Percentiles rank a stretch among this genome's conserved stretches.
phyloP scores from a whole-genome alignment of 768 basidiomycete genomes.

The Hemileccinum rubropunctum region DNA sequence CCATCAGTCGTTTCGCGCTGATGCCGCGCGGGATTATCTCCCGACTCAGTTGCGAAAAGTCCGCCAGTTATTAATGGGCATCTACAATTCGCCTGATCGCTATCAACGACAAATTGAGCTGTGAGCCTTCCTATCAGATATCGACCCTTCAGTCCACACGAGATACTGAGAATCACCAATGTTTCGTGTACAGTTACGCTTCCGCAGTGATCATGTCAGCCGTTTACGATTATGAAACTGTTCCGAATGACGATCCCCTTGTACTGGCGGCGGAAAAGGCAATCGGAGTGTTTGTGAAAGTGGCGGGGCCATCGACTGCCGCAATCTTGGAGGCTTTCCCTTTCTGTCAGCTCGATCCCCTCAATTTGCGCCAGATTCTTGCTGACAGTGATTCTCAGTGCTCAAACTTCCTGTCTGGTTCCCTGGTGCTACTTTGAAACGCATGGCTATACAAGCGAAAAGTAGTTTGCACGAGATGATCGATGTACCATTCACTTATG shows the following conservation, averaged over 20 bases:
- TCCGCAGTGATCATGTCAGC: constrained; percentile 32
- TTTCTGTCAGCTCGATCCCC: constrained; percentile 26
- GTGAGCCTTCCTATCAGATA: constrained; percentile 21
- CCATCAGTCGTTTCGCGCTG: constrained; percentile 31
- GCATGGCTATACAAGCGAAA: constrained; percentile 29
- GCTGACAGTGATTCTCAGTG: constrained; percentile 22
- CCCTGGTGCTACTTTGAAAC: constrained; percentile 34
- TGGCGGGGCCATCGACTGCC: constrained; percentile 25
- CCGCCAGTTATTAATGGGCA: constrained; percentile 21
- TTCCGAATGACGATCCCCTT: constrained; percentile 26
- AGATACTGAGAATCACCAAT: constrained; percentile 2
- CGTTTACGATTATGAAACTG: constrained; percentile 33
- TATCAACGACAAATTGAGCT: constrained; percentile 31
- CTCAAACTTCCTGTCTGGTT: constrained; percentile 34
- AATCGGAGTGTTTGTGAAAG: constrained; percentile 23
- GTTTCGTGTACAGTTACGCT: constrained; percentile 23
- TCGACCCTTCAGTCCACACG: neutral
- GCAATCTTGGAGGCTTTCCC: constrained; percentile 31
- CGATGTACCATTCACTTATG: constrained; percentile 29
- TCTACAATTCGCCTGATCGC: constrained; percentile 23
- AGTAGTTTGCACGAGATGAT: constrained; percentile 29
- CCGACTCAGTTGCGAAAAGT: constrained; percentile 29
- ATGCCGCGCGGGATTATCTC: constrained; percentile 22
- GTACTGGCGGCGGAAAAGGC: constrained; percentile 30
- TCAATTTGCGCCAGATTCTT: neutral